Evolutionary conservation across 2,329 filamentous ascomycete genomes (phyloP), one percentile per base, ranked within the genome.

Genomic region (Trichoderma sp.): DNA sequence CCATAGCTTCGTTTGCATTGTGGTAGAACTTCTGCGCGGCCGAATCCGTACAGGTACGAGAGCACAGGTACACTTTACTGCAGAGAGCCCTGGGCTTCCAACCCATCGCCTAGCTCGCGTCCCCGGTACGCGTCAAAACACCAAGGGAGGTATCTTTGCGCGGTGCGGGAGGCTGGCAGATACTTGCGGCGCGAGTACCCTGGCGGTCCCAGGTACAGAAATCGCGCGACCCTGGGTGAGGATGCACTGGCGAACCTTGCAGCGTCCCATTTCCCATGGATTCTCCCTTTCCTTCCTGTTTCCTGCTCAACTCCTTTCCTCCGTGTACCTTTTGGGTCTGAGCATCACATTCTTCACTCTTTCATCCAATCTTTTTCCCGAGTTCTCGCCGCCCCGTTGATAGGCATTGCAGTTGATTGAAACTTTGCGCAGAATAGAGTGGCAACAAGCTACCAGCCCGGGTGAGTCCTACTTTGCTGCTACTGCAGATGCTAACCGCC

Each of bases 1-100:
- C 57, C 66, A 50, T 59, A 69, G 65, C 65, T 68, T 68, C 36
- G 55, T 68, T 68, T 68, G 55, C 55, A 68, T 68, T 61, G 55
- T 47, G 23, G 30, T 47, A 47, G 57, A 50, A 50, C 39, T 61
- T 62, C n/a, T 68, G 63, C 63, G 43, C 28, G 55, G 36, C 66
- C 66, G 66, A 68, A 68, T 68, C 23, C 67, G 57, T 69, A 15
- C n/a, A 30, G 2, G 12, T 20, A 20, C 57, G 9, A n/a, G 9
- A n/a, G 9, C n/a, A n/a, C 34, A 15, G 34, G 34, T 36, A 36
- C 34, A 36, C 6, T 20, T 50, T 50, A 50, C 47, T 67, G 55
- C 67, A 50, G 57, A 50, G 57, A 50, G 67, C 67, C 59, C 62
- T 55, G 68, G 26, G 61, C 59, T 65, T 58, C 47, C 28, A 34